Percentiles rank a stretch among this genome's conserved stretches.
phyloP scores from a whole-genome alignment of 2,329 filamentous ascomycete genomes.

The Trichoderma breve region DNA sequence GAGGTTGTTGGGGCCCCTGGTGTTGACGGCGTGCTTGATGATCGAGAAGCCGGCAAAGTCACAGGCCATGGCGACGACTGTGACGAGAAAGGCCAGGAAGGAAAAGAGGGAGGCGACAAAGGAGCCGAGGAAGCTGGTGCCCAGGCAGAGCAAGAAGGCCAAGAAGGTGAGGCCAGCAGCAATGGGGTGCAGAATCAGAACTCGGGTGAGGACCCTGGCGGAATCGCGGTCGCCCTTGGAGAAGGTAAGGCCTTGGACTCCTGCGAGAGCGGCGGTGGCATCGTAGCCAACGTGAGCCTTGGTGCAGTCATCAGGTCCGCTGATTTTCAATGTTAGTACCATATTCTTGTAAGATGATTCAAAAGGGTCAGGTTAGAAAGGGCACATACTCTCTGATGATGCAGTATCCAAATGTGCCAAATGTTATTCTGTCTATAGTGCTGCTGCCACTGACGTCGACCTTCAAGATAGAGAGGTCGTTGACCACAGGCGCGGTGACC shows the following conservation, averaged over 20 bases:
- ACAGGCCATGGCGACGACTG: slow-evolving; percentile 48
- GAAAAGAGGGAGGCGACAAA: slow-evolving; percentile 51
- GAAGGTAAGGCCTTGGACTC: slow-evolving; percentile 40
- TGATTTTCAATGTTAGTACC: not conserved
- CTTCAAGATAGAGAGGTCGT: slow-evolving; percentile 52
- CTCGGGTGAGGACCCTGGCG: slow-evolving; percentile 51
- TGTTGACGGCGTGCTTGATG: slow-evolving; percentile 53
- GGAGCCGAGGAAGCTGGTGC: slow-evolving; percentile 52
- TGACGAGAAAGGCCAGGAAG: slow-evolving; percentile 50
- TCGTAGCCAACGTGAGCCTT: slow-evolving; percentile 53
- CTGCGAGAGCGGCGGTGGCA: slow-evolving; percentile 45
- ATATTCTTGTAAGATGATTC: not conserved
- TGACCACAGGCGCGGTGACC: slow-evolving; percentile 58
- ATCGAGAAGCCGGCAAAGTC: slow-evolving; percentile 60
- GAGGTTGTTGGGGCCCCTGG: slow-evolving; percentile 40
- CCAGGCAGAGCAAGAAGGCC: slow-evolving; percentile 55
- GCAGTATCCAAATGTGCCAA: slow-evolving; percentile 63
- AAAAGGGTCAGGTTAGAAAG: too few species aligned
- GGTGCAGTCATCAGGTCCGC: slow-evolving; percentile 48
- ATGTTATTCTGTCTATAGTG: slow-evolving; percentile 42
- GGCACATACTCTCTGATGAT: slow-evolving; percentile 29
- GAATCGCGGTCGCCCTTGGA: slow-evolving; percentile 44
- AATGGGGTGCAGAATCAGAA: slow-evolving; percentile 63
- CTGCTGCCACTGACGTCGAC: slow-evolving; percentile 44
- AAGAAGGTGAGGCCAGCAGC: slow-evolving; percentile 57